Conservation (phyloP, 73 alveolate genomes). For the Symbiodinium natans region DNA sequence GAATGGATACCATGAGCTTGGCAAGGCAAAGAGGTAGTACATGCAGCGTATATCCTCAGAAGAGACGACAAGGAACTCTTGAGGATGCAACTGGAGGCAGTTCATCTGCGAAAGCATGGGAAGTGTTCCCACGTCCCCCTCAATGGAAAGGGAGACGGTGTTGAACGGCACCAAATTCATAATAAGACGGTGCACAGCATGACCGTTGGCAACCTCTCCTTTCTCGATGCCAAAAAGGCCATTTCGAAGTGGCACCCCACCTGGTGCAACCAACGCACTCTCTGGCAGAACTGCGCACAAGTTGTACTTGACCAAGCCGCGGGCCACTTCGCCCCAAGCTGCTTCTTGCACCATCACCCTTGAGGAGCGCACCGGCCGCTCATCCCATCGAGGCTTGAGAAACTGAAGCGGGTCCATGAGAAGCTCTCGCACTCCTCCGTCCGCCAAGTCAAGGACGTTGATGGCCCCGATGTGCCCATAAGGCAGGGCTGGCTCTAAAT, state of each 20-base stretch:
- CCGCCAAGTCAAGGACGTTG: background rate
- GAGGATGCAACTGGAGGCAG: background rate
- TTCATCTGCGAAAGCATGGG: background rate
- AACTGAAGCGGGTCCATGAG: background rate
- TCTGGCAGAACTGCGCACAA: background rate
- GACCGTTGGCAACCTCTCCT: background rate
- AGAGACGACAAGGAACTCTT: background rate
- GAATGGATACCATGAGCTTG: background rate
- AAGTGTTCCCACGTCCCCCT: background rate
- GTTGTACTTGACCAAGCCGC: background rate
- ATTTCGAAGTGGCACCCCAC: background rate
- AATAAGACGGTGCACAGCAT: background rate
- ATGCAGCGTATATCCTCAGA: slow-evolving; percentile 7
- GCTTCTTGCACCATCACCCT: background rate
- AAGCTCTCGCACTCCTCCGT: background rate
- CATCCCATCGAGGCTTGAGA: background rate
- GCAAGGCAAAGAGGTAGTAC: background rate
- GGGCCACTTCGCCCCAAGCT: background rate
- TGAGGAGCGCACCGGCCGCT: background rate
- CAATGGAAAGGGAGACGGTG: background rate
- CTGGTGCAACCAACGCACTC: background rate
- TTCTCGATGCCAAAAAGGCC: background rate
- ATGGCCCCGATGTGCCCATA: background rate
- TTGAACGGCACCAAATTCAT: slow-evolving; percentile 35
- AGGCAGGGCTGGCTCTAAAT: background rate